Conservation (phyloP, 192 early-diverging fungal genomes). For the Backusella sp. region DNA sequence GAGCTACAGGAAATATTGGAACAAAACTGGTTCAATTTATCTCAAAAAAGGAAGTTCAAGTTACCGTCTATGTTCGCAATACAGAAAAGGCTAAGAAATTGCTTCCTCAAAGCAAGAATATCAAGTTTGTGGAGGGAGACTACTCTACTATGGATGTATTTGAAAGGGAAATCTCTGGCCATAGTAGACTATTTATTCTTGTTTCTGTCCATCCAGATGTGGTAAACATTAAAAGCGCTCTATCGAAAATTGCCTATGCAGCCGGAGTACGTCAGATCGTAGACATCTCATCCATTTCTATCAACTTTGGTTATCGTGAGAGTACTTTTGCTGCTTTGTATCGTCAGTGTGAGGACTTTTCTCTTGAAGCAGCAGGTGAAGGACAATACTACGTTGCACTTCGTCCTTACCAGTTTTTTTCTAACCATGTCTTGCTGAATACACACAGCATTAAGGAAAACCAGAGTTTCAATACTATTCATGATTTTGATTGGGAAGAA, state of each 20-base stretch:
- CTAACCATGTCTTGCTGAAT: not conserved
- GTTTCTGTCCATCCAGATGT: not conserved
- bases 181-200: slow-evolving; percentile 20
- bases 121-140: slow-evolving; percentile 10
- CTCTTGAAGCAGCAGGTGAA: not conserved
- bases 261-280: slow-evolving; percentile 28
- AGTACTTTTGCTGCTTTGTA: not conserved
- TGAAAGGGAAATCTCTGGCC: slow-evolving; percentile 8
- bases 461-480: not conserved
- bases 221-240: not conserved
- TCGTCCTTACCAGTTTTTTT: not conserved
- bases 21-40: slow-evolving; percentile 6
- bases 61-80: slow-evolving; percentile 16
- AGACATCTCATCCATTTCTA: slow-evolving; percentile 16
- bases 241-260: slow-evolving; percentile 5
- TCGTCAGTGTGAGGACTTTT: not conserved
- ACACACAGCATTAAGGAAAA: not conserved
- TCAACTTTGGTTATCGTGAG: not conserved
- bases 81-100: not conserved
- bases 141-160: not conserved
- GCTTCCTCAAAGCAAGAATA: not conserved
- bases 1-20: slow-evolving; percentile 26
- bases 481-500: not conserved
- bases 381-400: not conserved
- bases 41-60: not conserved